Conservation (phyloP, 306 rosid species). For the Cicer cuneatum region DNA sequence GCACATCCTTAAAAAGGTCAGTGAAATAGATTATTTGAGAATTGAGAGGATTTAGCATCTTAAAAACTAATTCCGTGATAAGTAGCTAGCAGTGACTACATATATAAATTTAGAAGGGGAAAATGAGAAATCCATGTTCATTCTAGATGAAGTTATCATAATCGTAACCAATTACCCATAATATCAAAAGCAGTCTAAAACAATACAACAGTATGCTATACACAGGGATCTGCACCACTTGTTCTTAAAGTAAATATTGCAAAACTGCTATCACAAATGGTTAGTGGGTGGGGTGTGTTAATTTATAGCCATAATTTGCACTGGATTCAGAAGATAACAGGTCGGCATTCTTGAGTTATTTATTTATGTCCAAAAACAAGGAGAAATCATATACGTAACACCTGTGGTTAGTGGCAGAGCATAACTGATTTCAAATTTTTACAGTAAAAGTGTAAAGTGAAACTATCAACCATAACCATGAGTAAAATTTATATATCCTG, state of each 20-base stretch:
- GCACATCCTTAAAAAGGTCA: constrained; percentile 15
- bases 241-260: background rate
- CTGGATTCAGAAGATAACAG: constrained; percentile 17
- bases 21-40: constrained; percentile 2
- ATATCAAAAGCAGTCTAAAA: constrained; percentile 21
- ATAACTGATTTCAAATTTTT: background rate
- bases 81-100: background rate
- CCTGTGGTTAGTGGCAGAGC: background rate
- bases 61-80: background rate
- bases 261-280: constrained; percentile 22
- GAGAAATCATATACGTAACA: background rate
- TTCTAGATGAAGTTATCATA: constrained; percentile 9
- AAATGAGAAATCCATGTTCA: background rate
- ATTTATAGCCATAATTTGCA: constrained; percentile 5
- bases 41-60: constrained; percentile 5
- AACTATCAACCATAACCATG: constrained; percentile 23
- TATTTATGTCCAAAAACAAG: background rate
- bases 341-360: background rate
- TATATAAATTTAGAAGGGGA: background rate
- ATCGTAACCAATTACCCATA: background rate
- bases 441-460: constrained; percentile 15
- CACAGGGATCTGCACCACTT: constrained; percentile 1
- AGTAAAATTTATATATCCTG: background rate
- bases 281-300: background rate
- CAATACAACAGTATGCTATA: background rate